These are phyloP conservation scores for thale cress (Arabidopsis thaliana) DNA, from an alignment of 345 rosid genomes.

Conservation along the genomic window DNA sequence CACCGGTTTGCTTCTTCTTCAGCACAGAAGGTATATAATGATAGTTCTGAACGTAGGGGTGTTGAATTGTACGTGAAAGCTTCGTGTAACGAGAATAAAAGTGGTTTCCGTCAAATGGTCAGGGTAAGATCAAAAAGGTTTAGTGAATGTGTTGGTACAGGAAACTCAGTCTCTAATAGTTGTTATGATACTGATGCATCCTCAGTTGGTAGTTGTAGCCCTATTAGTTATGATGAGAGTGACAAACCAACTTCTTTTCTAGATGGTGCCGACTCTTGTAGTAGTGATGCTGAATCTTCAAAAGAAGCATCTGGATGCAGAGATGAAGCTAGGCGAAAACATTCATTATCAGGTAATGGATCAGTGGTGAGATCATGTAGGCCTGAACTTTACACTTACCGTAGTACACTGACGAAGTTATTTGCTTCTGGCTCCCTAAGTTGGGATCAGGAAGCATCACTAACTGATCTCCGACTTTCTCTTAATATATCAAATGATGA, in stretches of 20 bases:
- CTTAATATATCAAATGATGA: constrained; percentile 80
- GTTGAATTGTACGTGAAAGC: constrained; percentile 29
- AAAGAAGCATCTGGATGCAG: constrained; percentile 4
- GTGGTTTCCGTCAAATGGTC: constrained; percentile 46
- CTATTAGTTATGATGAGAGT: constrained; percentile 39
- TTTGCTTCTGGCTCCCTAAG: constrained; percentile 71
- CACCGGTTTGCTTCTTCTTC: constrained; percentile 31
- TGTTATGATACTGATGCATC: constrained; percentile 51
- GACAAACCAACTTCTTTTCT: constrained; percentile 36
- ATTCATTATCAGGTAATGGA: constrained; percentile 44
- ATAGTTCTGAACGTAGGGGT: constrained; percentile 44
- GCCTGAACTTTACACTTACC: constrained; percentile 67
- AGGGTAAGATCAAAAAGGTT: constrained; percentile 49
- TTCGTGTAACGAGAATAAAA: constrained; percentile 29
- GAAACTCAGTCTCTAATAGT: constrained; percentile 39
- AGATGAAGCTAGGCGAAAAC: constrained; percentile 38
- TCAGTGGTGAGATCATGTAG: constrained; percentile 56
- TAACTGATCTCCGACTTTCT: constrained; percentile 73
- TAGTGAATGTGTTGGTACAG: constrained; percentile 36
- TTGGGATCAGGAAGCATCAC: constrained; percentile 82
- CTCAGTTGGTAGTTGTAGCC: constrained; percentile 79
- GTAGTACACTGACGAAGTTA: constrained; percentile 56
- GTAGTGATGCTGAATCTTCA: constrained; percentile 61
- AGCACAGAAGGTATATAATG: constrained; percentile 48
- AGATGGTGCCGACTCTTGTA: constrained; percentile 41